These are phyloP conservation scores for Lichtheimia corymbifera DNA, from an alignment of 371 early-diverging fungal species.

Conservation along the genomic window DNA sequence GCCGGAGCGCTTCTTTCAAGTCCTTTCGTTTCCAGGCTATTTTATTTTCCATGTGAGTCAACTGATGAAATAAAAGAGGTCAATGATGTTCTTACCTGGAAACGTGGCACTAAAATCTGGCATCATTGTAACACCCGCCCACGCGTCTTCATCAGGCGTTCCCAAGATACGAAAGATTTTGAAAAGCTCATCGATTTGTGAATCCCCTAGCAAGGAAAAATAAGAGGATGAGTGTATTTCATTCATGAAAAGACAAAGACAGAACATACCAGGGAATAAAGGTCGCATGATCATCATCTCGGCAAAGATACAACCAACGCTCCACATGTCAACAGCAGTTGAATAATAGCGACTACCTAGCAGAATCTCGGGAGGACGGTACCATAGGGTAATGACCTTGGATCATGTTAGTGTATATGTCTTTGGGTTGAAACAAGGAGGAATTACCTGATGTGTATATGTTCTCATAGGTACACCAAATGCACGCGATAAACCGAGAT, in stretches of 20 bases:
- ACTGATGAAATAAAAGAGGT: background rate
- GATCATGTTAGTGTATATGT: background rate
- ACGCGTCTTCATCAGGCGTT: slow-evolving; percentile 84
- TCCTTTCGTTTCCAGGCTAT: slow-evolving; percentile 19
- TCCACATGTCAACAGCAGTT: slow-evolving; percentile 82
- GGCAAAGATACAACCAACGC: slow-evolving; percentile 83
- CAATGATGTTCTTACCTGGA: slow-evolving; percentile 15
- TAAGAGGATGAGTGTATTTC: background rate
- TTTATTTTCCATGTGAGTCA: background rate
- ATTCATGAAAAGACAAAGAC: no score
- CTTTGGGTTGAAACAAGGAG: background rate
- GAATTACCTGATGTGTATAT: slow-evolving; percentile 89
- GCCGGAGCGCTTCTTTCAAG: slow-evolving; percentile 8
- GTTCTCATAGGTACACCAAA: slow-evolving; percentile 88
- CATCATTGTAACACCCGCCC: slow-evolving; percentile 82
- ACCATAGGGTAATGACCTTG: slow-evolving; percentile 96
- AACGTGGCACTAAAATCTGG: slow-evolving; percentile 85
- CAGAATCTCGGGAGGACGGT: slow-evolving; percentile 80
- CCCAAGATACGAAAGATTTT: slow-evolving; percentile 92
- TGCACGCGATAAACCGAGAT: slow-evolving; percentile 93
- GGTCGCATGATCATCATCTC: slow-evolving; percentile 90
- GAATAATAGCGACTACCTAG: slow-evolving; percentile 68
- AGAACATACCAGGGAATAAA: slow-evolving; percentile 73
- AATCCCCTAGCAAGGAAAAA: slow-evolving; percentile 66
- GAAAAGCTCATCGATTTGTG: slow-evolving; percentile 97